These are phyloP conservation scores for Boletus rufocinnamomeus DNA, from an alignment of 768 basidiomycete species.

Conservation along the genomic window DNA sequence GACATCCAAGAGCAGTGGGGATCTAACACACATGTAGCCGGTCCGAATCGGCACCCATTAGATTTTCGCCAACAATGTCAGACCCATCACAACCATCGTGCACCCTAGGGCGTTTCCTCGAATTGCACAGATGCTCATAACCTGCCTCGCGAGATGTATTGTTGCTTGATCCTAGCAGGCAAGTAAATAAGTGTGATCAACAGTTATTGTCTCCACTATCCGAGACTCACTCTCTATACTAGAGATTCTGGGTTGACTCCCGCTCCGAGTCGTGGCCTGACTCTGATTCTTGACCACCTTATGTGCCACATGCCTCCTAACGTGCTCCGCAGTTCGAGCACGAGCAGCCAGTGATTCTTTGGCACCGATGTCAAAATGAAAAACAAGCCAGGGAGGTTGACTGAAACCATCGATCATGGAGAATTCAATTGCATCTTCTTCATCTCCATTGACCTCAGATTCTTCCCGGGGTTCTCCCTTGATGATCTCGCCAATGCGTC, in stretches of 20 bases:
- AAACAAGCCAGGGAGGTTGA: slow-evolving; percentile 15
- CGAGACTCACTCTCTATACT: not conserved
- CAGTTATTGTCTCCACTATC: not conserved
- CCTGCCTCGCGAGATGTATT: not conserved
- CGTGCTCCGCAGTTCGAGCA: not conserved
- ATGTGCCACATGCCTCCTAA: not conserved
- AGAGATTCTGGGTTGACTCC: not conserved
- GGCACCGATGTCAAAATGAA: slow-evolving; percentile 11
- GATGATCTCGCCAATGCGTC: slow-evolving; percentile 17
- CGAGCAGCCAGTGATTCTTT: not conserved
- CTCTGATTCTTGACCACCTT: not conserved
- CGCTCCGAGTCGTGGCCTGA: not conserved
- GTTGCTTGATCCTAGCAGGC: not conserved
- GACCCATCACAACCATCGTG: not conserved
- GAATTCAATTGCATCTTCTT: not conserved
- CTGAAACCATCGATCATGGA: slow-evolving; percentile 17
- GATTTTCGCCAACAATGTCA: not conserved
- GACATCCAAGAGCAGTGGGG: too few relatives aligned
- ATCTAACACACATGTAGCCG: slow-evolving; percentile 4
- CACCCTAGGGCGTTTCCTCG: not conserved
- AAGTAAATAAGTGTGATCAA: not conserved
- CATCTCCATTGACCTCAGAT: not conserved
- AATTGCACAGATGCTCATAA: not conserved
- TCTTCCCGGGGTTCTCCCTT: slow-evolving; percentile 1
- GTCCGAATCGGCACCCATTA: not conserved